phyloP scores from a whole-genome alignment of 2,329 filamentous ascomycete species.

The Fusarium caatingaense region DNA sequence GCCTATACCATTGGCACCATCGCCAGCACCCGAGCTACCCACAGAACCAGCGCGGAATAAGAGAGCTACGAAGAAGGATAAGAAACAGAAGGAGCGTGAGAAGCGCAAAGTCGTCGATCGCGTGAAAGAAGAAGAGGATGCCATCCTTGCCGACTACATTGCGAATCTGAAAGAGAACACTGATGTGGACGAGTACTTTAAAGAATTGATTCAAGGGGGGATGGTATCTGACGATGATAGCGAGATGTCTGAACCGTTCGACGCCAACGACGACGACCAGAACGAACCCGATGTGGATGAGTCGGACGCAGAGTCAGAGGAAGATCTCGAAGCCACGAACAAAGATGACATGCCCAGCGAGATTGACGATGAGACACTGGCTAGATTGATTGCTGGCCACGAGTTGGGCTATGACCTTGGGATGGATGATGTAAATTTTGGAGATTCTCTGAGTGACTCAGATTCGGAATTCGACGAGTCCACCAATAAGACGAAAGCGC shows the following conservation, averaged over 20 bases:
- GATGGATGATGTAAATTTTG: conserved; percentile 32
- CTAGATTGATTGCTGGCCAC: conserved; percentile 43
- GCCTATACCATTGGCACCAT: conserved; percentile 2
- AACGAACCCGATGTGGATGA: conserved; percentile 61
- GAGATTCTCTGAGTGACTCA: conserved; percentile 31
- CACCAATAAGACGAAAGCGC: conserved; percentile 54
- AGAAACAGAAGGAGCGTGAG: conserved; percentile 34
- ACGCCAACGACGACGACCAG: background rate
- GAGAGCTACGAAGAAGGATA: conserved; percentile 16
- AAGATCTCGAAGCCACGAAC: conserved; percentile 5
- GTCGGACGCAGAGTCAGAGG: conserved; percentile 19
- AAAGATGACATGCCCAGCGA: conserved; percentile 35
- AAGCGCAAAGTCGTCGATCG: conserved; percentile 31
- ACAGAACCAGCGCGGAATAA: background rate
- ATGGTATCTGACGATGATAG: conserved; percentile 17
- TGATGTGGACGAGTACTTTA: conserved; percentile 59
- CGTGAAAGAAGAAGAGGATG: conserved; percentile 60
- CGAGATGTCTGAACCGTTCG: conserved; percentile 59
- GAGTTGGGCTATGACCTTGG: conserved; percentile 36
- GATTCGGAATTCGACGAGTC: conserved; percentile 21
- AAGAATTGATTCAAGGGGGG: conserved; percentile 23
- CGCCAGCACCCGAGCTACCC: background rate
- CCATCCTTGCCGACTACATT: conserved; percentile 76
- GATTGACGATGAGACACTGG: conserved; percentile 44
- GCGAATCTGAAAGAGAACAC: conserved; percentile 69